phyloP scores from a whole-genome alignment of 2,329 filamentous ascomycete genomes.

The Colletotrichum agaves region DNA sequence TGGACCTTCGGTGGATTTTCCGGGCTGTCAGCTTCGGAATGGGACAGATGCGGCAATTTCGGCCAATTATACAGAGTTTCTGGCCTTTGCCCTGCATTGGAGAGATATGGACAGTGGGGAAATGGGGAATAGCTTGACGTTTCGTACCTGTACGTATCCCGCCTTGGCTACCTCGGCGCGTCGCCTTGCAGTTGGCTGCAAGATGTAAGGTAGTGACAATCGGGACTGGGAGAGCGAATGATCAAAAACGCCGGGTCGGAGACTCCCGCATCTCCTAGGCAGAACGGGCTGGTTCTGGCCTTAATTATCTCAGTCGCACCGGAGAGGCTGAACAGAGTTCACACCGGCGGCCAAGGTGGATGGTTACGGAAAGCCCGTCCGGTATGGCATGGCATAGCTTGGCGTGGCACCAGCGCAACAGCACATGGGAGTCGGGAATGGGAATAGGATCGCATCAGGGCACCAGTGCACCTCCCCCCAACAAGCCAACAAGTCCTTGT shows the following conservation, averaged over 20 bases:
- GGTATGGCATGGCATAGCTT: slow-evolving; percentile 8
- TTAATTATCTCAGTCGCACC: no score
- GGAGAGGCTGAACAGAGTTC: background rate
- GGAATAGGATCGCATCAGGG: no score
- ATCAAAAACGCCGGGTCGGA: no score
- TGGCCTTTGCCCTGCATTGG: slow-evolving; percentile 17
- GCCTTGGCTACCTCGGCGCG: background rate
- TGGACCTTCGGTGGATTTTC: background rate
- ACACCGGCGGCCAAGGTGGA: background rate
- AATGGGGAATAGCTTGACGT: background rate
- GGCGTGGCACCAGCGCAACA: background rate
- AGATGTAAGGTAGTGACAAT: no score
- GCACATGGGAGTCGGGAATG: background rate
- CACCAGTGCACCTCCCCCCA: no score
- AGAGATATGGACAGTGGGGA: slow-evolving; percentile 21
- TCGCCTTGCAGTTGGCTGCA: no score
- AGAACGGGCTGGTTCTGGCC: no score
- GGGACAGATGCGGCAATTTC: background rate
- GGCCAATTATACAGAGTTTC: slow-evolving; percentile 12
- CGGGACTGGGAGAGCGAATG: no score
- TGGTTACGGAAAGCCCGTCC: slow-evolving; percentile 10
- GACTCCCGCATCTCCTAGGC: no score
- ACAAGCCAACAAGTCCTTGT: background rate
- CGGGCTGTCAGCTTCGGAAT: slow-evolving; percentile 10
- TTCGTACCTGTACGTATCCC: no score